Evolutionary conservation across 208 protist species (phyloP), one percentile per base, ranked within the genome.

Genomic region (Herpetomonas tarakana): DNA sequence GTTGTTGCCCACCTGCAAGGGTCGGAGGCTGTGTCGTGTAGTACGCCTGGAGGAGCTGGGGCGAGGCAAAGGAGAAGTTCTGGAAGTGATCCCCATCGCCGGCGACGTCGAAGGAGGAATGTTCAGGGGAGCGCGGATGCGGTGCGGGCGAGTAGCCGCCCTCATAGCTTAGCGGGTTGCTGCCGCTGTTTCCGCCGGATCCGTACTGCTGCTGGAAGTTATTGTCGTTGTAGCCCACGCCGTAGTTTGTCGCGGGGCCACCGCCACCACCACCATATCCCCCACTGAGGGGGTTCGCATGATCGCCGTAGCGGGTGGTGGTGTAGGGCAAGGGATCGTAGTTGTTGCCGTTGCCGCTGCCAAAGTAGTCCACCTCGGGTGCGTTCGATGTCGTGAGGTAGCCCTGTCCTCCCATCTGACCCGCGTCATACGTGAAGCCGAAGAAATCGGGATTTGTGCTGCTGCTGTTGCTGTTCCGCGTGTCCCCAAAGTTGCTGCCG

Each of bases 11-110:
- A 22, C n/a, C n/a, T n/a, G n/a, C n/a, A n/a, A n/a, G n/a, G n/a
- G n/a, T n/a, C n/a, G n/a, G 2, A 7, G 16, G 44, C 16, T 11
- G 44, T 18, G 3, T 18, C 19, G 44, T 4, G 12, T 55, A 30
- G 50, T 55, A 55, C 50, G 24, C 27, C 12, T 46, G n/a, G 14
- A 39, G 4, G 7, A 47, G 31, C 12, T 24, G 45, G n/a, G 51
- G 35, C 3, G 53, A 58, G 26, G 54, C 45, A 44, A 67, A 67
- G 28, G 62, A 67, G 31, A 67, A 67, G 62, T 67, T 67, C 21
- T 44, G 30, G 27, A 60, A 67, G 52, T 67, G 62, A 18, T 67
- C 62, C 1, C 26, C 44, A 25, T 49, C 44, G 16, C 44, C 44
- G 16, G 11, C 44, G 44, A 11, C 16, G 44, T 14, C 35, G 35